Conservation (phyloP, 1,284 basidiomycete species). For the Cryptococcus sp. region DNA sequence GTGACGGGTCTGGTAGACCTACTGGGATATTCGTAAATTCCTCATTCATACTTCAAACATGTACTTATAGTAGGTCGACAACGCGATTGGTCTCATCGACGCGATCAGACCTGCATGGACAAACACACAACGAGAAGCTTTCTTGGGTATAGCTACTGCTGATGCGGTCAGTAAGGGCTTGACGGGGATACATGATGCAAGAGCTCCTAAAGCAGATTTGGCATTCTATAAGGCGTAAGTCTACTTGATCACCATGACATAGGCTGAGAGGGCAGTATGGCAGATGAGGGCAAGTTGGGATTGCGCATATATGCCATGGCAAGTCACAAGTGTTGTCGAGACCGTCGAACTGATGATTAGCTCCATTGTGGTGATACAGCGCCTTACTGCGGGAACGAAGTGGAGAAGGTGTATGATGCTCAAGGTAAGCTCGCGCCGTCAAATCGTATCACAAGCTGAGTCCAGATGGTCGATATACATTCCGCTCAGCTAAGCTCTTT, state of each 20-base stretch:
- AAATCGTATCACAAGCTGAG: background rate
- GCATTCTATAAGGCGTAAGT: conserved; percentile 63
- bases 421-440: conserved; percentile 6
- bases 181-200: conserved; percentile 79
- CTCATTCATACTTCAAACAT: conserved; percentile 39
- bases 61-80: conserved; percentile 29
- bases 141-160: conserved; percentile 60
- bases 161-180: conserved; percentile 71
- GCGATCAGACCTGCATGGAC: conserved; percentile 59
- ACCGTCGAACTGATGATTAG: conserved; percentile 7
- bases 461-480: conserved; percentile 57
- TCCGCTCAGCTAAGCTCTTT: conserved; percentile 79
- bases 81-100: conserved; percentile 41
- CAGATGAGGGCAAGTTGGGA: conserved; percentile 55
- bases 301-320: conserved; percentile 76
- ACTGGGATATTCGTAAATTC: conserved; percentile 58
- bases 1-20: conserved; percentile 60
- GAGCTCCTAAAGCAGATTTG: conserved; percentile 55
- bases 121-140: conserved; percentile 57
- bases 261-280: conserved; percentile 52
- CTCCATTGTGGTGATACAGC: conserved; percentile 52
- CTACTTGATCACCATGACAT: conserved; percentile 5
- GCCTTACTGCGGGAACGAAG: conserved; percentile 61
- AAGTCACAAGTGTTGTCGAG: conserved; percentile 30
- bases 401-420: conserved; percentile 56